phyloP scores from a whole-genome alignment of 2,329 filamentous ascomycete genomes.

The Penicillium olsonii region DNA sequence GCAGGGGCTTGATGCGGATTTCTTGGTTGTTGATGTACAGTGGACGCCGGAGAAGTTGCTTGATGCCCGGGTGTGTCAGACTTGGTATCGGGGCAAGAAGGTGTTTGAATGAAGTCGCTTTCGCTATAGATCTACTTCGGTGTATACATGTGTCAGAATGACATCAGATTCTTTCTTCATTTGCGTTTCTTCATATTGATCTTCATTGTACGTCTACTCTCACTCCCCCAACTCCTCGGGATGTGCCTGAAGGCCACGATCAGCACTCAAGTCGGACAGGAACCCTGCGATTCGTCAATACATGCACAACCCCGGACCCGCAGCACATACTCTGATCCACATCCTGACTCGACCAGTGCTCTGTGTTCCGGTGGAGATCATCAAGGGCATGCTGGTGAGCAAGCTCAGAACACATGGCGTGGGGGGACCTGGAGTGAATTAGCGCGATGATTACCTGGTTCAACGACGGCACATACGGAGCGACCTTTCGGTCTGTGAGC shows the following conservation, averaged over 20 bases:
- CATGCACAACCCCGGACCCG: not conserved
- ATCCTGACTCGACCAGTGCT: slow-evolving; percentile 15
- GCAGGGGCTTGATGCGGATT: slow-evolving; percentile 45
- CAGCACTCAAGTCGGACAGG: slow-evolving; percentile 5
- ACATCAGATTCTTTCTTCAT: no score
- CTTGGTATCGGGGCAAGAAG: slow-evolving; percentile 47
- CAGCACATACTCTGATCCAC: slow-evolving; percentile 14
- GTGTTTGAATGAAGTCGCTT: slow-evolving; percentile 25
- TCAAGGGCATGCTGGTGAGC: slow-evolving; percentile 25
- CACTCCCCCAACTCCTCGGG: slow-evolving; percentile 6
- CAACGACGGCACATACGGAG: slow-evolving; percentile 16
- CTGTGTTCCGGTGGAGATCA: slow-evolving; percentile 18
- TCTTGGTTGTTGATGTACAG: slow-evolving; percentile 47
- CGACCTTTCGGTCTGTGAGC: slow-evolving; percentile 17
- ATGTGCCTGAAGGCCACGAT: slow-evolving; percentile 7
- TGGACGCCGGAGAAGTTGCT: slow-evolving; percentile 46
- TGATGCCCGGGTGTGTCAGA: slow-evolving; percentile 44
- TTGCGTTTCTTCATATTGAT: no score
- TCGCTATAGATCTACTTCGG: not conserved
- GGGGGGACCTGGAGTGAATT: slow-evolving; percentile 23
- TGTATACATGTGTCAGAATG: slow-evolving; percentile 11
- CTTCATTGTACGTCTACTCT: no score
- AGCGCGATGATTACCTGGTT: no score
- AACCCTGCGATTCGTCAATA: not conserved
- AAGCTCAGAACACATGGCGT: slow-evolving; percentile 21